Evolutionary conservation across 768 basidiomycete species (phyloP).

Genomic region (Boletus fagicola): DNA sequence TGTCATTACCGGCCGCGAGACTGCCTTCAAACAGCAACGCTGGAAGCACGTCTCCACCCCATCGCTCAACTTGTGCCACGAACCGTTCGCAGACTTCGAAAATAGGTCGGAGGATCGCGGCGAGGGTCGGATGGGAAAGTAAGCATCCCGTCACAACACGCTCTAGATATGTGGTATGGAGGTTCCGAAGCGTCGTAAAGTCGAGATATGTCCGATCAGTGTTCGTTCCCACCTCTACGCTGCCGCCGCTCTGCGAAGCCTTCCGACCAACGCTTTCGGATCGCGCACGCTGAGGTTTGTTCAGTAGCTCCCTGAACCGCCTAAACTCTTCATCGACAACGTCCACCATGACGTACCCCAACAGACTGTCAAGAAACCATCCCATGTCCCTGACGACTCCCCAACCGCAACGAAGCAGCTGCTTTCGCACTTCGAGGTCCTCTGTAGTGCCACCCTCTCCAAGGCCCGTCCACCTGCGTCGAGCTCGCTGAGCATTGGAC

Average conservation of each 20-base stretch:
- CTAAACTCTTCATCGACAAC: constrained; percentile 84
- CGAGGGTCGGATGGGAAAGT: constrained; percentile 62
- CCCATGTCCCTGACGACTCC: constrained; percentile 84
- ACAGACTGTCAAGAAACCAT: constrained; percentile 84
- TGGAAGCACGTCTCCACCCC: constrained; percentile 89
- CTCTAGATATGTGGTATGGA: constrained; percentile 80
- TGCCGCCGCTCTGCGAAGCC: constrained; percentile 3
- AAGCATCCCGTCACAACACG: constrained; percentile 77
- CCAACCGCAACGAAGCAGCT: constrained; percentile 78
- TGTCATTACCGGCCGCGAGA: constrained; percentile 48
- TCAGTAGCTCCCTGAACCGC: constrained; percentile 61
- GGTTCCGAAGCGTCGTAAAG: constrained; percentile 80
- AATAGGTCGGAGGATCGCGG: constrained; percentile 64
- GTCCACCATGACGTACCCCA: constrained; percentile 87
- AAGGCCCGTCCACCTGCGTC: constrained; percentile 82
- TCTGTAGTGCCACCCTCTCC: constrained; percentile 82
- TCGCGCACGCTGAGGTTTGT: constrained; percentile 22
- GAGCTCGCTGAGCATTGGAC: constrained; percentile 80
- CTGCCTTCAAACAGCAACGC: constrained; percentile 82
- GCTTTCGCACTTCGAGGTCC: constrained; percentile 61
- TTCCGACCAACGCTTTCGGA: constrained; percentile 20
- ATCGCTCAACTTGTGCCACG: constrained; percentile 84
- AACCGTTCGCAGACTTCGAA: constrained; percentile 84
- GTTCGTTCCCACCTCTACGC: constrained; percentile 23
- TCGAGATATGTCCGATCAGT: constrained; percentile 51